phyloP scores from a whole-genome alignment of 2,329 filamentous ascomycete species.

The Xylariomycetidae sp. region DNA sequence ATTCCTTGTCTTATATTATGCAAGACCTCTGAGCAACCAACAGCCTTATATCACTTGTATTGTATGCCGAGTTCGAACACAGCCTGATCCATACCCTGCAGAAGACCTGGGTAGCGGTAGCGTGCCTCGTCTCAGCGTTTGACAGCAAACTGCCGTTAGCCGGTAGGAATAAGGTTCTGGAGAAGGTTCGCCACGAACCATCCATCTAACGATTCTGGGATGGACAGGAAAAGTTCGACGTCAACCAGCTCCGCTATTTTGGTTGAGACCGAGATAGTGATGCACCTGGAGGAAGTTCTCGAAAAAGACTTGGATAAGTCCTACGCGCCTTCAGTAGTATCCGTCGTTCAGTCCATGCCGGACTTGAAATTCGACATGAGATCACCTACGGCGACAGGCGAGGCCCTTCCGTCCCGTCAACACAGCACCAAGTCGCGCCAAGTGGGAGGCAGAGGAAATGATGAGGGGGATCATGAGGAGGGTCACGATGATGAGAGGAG shows the following conservation, averaged over 20 bases:
- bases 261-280: slow-evolving; percentile 12
- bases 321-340: slow-evolving; percentile 9
- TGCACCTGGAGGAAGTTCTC: slow-evolving; percentile 9
- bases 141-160: slow-evolving; percentile 6
- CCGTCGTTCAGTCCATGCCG: slow-evolving; percentile 11
- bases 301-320: slow-evolving; percentile 4
- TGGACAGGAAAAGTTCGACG: slow-evolving; percentile 10
- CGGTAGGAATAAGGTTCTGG: slow-evolving; percentile 17
- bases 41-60: no score
- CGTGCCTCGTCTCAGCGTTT: not conserved
- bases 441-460: slow-evolving; percentile 9
- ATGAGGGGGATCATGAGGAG: no score
- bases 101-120: no score
- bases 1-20: no score
- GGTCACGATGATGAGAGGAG: not conserved
- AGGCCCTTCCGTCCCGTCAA: slow-evolving; percentile 2
- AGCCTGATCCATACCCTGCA: no score
- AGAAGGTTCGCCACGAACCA: slow-evolving; percentile 6
- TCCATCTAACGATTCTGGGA: slow-evolving; percentile 13
- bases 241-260: slow-evolving; percentile 12
- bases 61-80: no score
- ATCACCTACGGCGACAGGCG: slow-evolving; percentile 5
- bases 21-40: no score
- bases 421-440: slow-evolving; percentile 9
- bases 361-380: slow-evolving; percentile 6